Percentiles rank a stretch among this genome's conserved stretches.
Conservation (phyloP, 2,329 filamentous ascomycete species). For the Botrytis galanthina region DNA sequence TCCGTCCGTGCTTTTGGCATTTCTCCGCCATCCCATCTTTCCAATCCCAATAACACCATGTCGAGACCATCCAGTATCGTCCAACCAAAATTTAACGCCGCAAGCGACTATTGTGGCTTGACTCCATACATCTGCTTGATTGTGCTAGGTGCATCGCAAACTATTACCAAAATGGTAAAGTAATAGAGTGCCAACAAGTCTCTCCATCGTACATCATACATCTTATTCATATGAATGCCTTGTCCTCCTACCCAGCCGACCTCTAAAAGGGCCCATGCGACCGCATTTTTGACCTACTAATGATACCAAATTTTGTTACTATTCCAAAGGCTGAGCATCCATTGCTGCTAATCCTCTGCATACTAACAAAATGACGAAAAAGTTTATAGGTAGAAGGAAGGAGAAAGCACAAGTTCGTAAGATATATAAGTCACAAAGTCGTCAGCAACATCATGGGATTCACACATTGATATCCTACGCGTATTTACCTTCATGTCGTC, state of each 20-base stretch:
- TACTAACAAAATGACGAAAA: constrained; percentile 27
- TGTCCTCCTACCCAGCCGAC: constrained; percentile 29
- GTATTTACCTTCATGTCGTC: constrained; percentile 34
- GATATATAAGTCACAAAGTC: constrained; percentile 31
- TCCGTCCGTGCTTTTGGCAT: neutral
- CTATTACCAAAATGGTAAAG: constrained; percentile 5
- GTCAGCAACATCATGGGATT: constrained; percentile 33
- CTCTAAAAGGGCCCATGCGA: constrained; percentile 25
- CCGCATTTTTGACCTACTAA: constrained; percentile 24
- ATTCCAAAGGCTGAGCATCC: constrained; percentile 30
- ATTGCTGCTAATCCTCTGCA: constrained; percentile 27
- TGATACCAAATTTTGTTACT: constrained; percentile 26
- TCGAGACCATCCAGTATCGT: neutral
- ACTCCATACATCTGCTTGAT: neutral
- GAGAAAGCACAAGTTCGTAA: constrained; percentile 16
- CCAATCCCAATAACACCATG: neutral
- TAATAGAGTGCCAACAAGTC: neutral
- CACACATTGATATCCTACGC: constrained; percentile 18
- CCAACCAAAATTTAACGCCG: constrained; percentile 18
- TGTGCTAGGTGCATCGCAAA: constrained; percentile 2
- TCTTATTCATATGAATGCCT: constrained; percentile 20
- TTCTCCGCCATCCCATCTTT: constrained; percentile 3
- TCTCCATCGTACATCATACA: neutral
- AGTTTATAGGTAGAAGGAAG: constrained; percentile 30
- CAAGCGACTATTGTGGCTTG: constrained; percentile 17